Evolutionary conservation across 257 asterid genomes (phyloP), one percentile per base, ranked within the genome.

Genomic region (Ballota nigra): DNA sequence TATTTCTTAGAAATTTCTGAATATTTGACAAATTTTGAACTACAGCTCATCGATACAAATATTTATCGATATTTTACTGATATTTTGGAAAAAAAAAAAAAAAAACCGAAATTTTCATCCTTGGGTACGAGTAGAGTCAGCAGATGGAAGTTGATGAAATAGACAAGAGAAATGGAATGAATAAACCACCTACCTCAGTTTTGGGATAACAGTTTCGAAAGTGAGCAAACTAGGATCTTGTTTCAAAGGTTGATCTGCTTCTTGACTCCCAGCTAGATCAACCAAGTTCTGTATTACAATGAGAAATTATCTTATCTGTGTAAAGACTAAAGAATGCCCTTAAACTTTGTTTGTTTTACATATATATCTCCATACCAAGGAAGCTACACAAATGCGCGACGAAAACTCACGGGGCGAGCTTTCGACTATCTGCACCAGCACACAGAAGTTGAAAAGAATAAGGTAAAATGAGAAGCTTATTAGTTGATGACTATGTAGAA

Each of bases 181-280:
- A 53, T 38, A 72, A 64, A 57, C 40, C 22, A 81, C 84, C 88
- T 85, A 84, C 99, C 97, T 89, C 78, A 89, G 86, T 80, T 85
- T 89, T 75, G 80, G 92, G 70, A 91, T 91, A 8, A 89, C 97
- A 33, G 96, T 79, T 79, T 86, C 97, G 36, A 89, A 83, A 38
- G 95, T 83, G 8, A 79, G 84, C 81, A 94, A 82, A 78, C 96
- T 83, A 34, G 90, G 67, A 72, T 86, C 43, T 36, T 36, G 12
- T 36, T 36, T 36, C 77, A 87, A 71, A 13, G 96, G 79, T 68
- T 86, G 88, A 36, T 95, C 90, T 64, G 95, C 96, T 63, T 87
- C 85, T 79, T 93, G 96, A 51, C 96, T 93, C 79, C 96, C 97
- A 77, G 97, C 96, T 63, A 91, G 82, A 85, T 93, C 98, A 53